Percentiles rank a stretch among this genome's conserved stretches.
Conservation (phyloP, 179 eudicot genomes). For the Vitellaria paradoxa region DNA sequence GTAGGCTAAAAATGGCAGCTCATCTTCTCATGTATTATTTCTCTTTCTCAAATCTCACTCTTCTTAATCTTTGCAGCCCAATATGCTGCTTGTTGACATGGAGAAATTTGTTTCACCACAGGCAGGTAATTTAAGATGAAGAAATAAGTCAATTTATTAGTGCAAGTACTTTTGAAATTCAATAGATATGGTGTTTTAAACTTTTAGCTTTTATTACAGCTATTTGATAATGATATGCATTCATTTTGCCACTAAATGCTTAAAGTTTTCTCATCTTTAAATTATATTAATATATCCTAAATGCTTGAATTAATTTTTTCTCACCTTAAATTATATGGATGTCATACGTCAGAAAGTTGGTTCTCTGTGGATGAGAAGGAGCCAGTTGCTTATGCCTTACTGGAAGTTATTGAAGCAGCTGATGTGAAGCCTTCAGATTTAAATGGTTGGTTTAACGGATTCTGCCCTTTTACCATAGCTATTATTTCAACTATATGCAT, state of each 20-base stretch:
- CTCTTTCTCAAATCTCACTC: background rate
- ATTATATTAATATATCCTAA: background rate
- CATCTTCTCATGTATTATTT: background rate
- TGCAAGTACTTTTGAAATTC: background rate
- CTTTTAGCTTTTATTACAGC: background rate
- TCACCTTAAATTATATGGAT: background rate
- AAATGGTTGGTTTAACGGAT: conserved; percentile 53
- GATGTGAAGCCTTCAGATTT: conserved; percentile 83
- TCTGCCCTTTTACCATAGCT: background rate
- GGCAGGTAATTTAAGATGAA: conserved; percentile 45
- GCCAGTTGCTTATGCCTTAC: conserved; percentile 66
- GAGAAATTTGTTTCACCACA: conserved; percentile 83
- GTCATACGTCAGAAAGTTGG: conserved; percentile 48
- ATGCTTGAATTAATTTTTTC: background rate
- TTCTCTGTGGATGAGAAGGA: conserved; percentile 85
- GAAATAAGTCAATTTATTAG: background rate
- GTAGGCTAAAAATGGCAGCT: background rate
- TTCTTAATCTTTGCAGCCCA: conserved; percentile 64
- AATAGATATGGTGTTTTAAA: background rate
- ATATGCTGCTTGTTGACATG: conserved; percentile 90
- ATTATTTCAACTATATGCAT: background rate
- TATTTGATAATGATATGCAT: conserved; percentile 9
- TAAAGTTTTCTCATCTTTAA: background rate
- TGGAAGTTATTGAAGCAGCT: conserved; percentile 80
- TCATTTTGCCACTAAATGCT: background rate